Conservation (phyloP, 192 early-diverging fungal species). For the Umbelopsis sp. region DNA sequence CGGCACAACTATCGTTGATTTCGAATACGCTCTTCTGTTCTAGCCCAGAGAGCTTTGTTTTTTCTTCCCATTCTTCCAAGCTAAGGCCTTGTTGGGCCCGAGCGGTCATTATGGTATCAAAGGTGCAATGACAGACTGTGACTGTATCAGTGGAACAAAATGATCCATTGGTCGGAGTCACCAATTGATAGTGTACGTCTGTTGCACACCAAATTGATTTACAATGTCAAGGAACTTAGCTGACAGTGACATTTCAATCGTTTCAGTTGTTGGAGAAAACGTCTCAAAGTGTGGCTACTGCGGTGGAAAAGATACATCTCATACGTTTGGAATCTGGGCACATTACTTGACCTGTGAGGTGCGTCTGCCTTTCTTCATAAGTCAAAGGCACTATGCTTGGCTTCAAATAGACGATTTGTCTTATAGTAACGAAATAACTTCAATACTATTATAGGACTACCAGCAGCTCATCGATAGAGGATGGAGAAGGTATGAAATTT, state of each 20-base stretch:
- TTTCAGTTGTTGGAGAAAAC: slow-evolving; percentile 33
- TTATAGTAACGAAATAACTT: background rate
- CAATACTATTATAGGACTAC: slow-evolving; percentile 48
- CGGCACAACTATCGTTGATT: slow-evolving; percentile 59
- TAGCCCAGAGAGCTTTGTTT: slow-evolving; percentile 50
- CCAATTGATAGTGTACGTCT: no score
- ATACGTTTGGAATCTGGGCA: slow-evolving; percentile 65
- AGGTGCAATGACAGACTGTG: background rate
- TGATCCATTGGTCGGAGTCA: background rate
- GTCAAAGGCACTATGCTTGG: background rate
- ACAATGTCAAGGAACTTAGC: background rate
- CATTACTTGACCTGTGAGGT: slow-evolving; percentile 54
- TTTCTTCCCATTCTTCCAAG: slow-evolving; percentile 63
- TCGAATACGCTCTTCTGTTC: slow-evolving; percentile 58
- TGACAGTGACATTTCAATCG: slow-evolving; percentile 22
- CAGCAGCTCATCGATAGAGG: slow-evolving; percentile 72
- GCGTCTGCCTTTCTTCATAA: slow-evolving; percentile 16
- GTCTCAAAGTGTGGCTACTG: slow-evolving; percentile 71
- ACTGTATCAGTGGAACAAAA: background rate
- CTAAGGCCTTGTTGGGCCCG: slow-evolving; percentile 14
- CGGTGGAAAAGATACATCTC: slow-evolving; percentile 50
- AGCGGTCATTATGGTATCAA: background rate
- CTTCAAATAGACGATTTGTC: background rate
- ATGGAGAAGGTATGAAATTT: slow-evolving; percentile 63
- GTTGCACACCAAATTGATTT: no score